A percentile compares a stretch with the other conserved stretches of the same genome.
These are phyloP conservation scores for Wickerhamomyces bisporus DNA, from an alignment of 805 yeast genomes.

Conservation along the genomic window DNA sequence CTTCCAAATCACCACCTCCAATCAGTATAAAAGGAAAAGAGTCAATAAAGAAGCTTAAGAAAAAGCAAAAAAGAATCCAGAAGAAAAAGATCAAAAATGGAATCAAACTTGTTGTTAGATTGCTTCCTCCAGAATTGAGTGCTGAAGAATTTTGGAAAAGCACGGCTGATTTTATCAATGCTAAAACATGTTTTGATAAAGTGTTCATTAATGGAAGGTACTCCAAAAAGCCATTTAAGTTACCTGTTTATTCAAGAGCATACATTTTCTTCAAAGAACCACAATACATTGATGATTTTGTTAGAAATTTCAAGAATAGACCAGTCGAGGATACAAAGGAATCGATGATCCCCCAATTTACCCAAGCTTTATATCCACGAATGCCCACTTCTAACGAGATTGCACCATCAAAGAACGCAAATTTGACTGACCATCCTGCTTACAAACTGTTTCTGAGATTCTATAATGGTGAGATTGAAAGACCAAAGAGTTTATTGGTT, in stretches of 20 bases:
- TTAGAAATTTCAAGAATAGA: constrained; percentile 16
- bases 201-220: constrained; percentile 40
- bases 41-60: neutral
- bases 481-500: constrained; percentile 11
- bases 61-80: neutral
- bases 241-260: constrained; percentile 36
- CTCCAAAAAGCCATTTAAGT: constrained; percentile 33
- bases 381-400: too few species aligned
- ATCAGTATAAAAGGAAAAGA: neutral
- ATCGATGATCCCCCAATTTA: constrained; percentile 30
- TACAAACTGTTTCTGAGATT: constrained; percentile 20
- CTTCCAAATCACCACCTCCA: constrained; percentile 20
- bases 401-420: too few species aligned
- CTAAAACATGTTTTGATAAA: constrained; percentile 10
- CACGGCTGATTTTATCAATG: constrained; percentile 12
- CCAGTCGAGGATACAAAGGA: constrained; percentile 23
- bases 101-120: constrained; percentile 30
- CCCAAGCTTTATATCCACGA: constrained; percentile 28
- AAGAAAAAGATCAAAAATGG: constrained; percentile 5
- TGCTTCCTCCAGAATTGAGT: constrained; percentile 37
- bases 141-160: constrained; percentile 26
- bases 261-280: constrained; percentile 33
- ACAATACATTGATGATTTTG: constrained; percentile 25
- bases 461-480: constrained; percentile 15
- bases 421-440: constrained; percentile 15